These are phyloP conservation scores for Hawksworthiomyces lignivorus DNA, from an alignment of 2,329 filamentous ascomycete species.

Conservation along the genomic window DNA sequence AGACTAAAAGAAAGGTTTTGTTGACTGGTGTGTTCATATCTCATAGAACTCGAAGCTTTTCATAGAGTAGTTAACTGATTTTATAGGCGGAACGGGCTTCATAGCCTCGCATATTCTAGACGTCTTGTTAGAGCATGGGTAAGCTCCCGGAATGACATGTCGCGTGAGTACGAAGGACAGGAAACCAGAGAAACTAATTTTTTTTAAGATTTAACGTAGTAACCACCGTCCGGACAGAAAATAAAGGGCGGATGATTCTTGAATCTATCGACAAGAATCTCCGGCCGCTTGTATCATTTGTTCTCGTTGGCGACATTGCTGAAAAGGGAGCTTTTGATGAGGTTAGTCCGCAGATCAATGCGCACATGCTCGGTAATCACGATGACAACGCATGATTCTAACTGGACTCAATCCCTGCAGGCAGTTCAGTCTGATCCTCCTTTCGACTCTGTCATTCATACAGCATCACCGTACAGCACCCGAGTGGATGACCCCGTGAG, in stretches of 20 bases:
- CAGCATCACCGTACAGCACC: slow-evolving; percentile 66
- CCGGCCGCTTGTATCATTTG: slow-evolving; percentile 32
- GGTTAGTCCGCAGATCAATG: no score
- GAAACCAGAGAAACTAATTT: not conserved
- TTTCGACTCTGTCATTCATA: slow-evolving; percentile 68
- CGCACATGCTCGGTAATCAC: no score
- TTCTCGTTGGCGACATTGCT: slow-evolving; percentile 66
- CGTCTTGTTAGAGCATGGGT: slow-evolving; percentile 34
- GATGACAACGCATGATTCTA: no score
- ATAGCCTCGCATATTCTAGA: slow-evolving; percentile 47
- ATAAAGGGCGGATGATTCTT: slow-evolving; percentile 38
- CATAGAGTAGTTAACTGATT: not conserved
- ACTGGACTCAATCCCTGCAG: no score
- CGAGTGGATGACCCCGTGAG: slow-evolving; percentile 44
- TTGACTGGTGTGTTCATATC: slow-evolving; percentile 29
- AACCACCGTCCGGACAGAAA: slow-evolving; percentile 38
- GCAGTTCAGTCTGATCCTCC: slow-evolving; percentile 36
- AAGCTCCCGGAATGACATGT: no score
- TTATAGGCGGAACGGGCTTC: slow-evolving; percentile 42
- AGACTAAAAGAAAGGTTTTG: slow-evolving; percentile 31
- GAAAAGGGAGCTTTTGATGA: slow-evolving; percentile 61
- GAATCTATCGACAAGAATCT: slow-evolving; percentile 33
- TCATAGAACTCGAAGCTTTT: not conserved
- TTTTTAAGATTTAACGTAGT: slow-evolving; percentile 33
- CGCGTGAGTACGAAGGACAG: no score